Evolutionary conservation across 768 basidiomycete genomes (phyloP), one percentile per base, ranked within the genome.

Genomic region (Tremella fuciformis): DNA sequence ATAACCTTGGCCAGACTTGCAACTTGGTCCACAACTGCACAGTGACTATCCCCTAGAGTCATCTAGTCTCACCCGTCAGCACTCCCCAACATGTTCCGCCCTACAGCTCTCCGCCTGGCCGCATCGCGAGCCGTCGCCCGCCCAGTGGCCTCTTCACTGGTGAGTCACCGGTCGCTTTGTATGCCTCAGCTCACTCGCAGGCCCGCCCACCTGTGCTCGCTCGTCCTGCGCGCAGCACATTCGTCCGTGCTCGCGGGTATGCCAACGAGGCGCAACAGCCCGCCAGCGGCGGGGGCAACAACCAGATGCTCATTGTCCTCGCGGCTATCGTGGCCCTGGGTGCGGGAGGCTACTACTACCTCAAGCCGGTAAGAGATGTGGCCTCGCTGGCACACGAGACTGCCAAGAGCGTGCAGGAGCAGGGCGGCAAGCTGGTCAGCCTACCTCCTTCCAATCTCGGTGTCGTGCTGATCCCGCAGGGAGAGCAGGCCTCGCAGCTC

Each of bases 351-450:
- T 76, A 68, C 57, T 58, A 50, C 41, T 67, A 70, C 63, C 53
- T 74, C 25, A 76, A 76, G 57, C 74, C 67, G 7, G 57, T 74
- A 16, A 37, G 68, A 9, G 72, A 74, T 56, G 69, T 71, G 22
- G 75, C 75, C 19, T 40, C 29, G 22, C 58, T 62, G 22, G 61
- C 73, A 2, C 59, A 71, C 58, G 21, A 55, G 21, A 57, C 64
- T 6, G 58, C 74, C 22, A 53, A 65, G 11, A 51, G 65, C n/a
- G 64, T 62, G 39, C 68, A 73, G 60, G 59, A 64, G 1, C 57
- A 58, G 8, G 69, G 64, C 41, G 34, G 37, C 13, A 29, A 37
- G 13, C 34, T 63, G 25, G 71, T 67, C 38, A 61, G 66, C 64
- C 55, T 46, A 13, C 13, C 16, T 25, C 53, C 26, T 18, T 44